These are phyloP conservation scores for Cyclospora cayetanensis DNA, from an alignment of 169 alveolate species.

Conservation along the genomic window DNA sequence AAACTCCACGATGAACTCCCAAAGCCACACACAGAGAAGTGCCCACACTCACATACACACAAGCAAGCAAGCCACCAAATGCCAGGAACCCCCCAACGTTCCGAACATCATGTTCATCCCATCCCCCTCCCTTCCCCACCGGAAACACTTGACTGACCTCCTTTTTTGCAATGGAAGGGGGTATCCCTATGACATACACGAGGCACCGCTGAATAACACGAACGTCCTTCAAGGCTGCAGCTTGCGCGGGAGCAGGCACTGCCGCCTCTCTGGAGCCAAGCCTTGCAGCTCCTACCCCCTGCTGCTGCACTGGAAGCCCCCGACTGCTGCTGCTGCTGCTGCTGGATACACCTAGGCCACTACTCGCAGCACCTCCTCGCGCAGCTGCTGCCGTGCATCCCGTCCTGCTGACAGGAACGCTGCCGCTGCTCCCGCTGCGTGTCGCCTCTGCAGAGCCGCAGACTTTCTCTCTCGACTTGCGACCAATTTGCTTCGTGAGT, in stretches of 20 bases:
- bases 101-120: too few species aligned
- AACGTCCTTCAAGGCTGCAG: conserved; percentile 83
- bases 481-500: conserved; percentile 49
- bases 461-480: conserved; percentile 47
- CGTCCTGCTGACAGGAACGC: conserved; percentile 20
- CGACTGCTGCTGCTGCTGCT: conserved; percentile 59
- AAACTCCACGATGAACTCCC: too few species aligned
- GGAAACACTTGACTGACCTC: conserved; percentile 81
- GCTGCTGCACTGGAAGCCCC: conserved; percentile 41
- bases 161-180: conserved; percentile 85
- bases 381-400: background rate
- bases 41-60: too few species aligned
- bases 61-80: too few species aligned
- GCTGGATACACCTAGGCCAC: background rate
- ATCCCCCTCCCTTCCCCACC: too few species aligned
- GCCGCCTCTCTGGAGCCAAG: conserved; percentile 39
- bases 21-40: too few species aligned
- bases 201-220: conserved; percentile 90
- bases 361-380: background rate
- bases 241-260: conserved; percentile 7
- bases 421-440: conserved; percentile 60
- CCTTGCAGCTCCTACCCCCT: conserved; percentile 49
- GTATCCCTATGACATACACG: conserved; percentile 91
- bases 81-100: too few species aligned
- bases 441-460: conserved; percentile 49